These are phyloP conservation scores for Penicillium sp. DNA, from an alignment of 2,329 filamentous ascomycete species.

Conservation along the genomic window DNA sequence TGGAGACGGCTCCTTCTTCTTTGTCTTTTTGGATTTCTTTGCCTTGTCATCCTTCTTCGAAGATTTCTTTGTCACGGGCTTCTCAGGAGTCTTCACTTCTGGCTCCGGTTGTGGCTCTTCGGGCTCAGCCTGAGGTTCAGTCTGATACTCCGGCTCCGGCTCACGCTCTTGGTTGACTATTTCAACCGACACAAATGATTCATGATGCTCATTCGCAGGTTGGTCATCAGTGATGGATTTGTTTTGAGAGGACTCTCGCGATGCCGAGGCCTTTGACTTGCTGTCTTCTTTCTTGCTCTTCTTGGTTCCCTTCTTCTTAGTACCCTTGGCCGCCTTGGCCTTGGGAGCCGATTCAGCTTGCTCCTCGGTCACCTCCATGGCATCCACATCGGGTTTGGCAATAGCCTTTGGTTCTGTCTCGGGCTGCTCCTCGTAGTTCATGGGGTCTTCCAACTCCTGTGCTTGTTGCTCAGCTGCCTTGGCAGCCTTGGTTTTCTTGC, in stretches of 20 bases:
- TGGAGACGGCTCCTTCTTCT: conserved; percentile 20
- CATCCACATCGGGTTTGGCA: conserved; percentile 3
- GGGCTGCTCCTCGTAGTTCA: conserved; percentile 8
- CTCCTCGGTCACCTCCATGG: conserved; percentile 13
- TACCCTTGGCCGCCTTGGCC: conserved; percentile 17
- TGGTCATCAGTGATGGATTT: conserved; percentile 1
- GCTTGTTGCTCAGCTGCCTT: conserved; percentile 7
- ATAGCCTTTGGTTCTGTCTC: neutral
- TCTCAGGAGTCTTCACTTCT: conserved; percentile 15
- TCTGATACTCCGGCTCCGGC: conserved; percentile 30
- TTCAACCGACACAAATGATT: conserved; percentile 32
- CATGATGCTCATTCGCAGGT: conserved; percentile 20
- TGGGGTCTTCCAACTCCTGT: conserved; percentile 9
- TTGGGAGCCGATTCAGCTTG: conserved; percentile 14
- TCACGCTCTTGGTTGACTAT: conserved; percentile 30
- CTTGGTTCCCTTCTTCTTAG: conserved; percentile 24
- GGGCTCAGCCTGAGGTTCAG: conserved; percentile 16
- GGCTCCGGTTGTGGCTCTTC: conserved; percentile 28
- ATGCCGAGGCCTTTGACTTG: conserved; percentile 5
- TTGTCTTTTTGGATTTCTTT: conserved; percentile 33
- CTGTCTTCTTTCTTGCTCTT: conserved; percentile 12
- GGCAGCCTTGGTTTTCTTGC: conserved; percentile 29
- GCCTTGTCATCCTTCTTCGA: conserved; percentile 28
- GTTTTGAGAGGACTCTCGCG: conserved; percentile 3
- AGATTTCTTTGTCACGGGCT: conserved; percentile 26